These are phyloP conservation scores for Tulasnella calospora DNA, from an alignment of 768 basidiomycete species.

Conservation along the genomic window DNA sequence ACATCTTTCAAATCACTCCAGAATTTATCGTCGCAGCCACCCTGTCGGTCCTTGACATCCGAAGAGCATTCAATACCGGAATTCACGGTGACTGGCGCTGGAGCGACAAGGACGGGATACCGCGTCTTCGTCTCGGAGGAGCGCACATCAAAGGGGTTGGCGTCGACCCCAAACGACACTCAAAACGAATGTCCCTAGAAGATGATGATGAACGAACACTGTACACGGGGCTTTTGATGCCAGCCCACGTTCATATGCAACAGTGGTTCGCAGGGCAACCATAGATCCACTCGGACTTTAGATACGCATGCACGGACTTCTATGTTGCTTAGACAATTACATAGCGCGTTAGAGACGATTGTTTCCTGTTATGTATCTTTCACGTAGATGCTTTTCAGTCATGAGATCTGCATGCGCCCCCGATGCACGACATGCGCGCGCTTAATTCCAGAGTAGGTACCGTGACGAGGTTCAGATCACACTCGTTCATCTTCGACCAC, in stretches of 20 bases:
- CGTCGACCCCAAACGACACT: not conserved
- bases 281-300: not conserved
- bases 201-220: not conserved
- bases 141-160: not conserved
- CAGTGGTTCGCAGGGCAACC: not conserved
- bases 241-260: not conserved
- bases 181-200: not conserved
- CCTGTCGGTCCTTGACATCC: not conserved
- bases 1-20: conserved; percentile 12
- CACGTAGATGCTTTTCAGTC: not conserved
- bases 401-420: not conserved
- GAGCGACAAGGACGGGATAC: conserved; percentile 14
- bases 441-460: not conserved
- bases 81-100: conserved; percentile 9
- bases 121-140: conserved; percentile 4
- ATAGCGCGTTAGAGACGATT: not conserved
- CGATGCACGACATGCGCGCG: not conserved
- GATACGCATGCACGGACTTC: not conserved
- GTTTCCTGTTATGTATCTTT: not conserved
- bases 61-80: conserved; percentile 13
- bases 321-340: not conserved
- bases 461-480: conserved; percentile 2
- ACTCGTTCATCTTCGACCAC: conserved; percentile 3
- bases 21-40: not conserved
- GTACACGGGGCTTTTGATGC: not conserved